Conservation (phyloP, 257 asterid genomes). For the Solanum tarapatanum region DNA sequence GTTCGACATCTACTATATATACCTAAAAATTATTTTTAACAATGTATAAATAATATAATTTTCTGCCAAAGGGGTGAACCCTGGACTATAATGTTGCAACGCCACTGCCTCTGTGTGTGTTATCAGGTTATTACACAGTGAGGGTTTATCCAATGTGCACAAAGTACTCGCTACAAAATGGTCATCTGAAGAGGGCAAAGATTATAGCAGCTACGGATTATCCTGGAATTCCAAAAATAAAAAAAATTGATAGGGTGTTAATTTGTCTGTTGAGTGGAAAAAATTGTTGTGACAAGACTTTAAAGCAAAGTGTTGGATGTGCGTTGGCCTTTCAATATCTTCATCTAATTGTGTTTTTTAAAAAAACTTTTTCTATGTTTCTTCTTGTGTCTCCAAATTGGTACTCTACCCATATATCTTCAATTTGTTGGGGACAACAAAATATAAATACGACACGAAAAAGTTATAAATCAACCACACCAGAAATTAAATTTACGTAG, state of each 20-base stretch:
- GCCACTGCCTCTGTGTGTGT: background rate
- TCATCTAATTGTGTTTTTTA: background rate
- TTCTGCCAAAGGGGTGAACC: accelerated
- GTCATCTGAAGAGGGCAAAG: accelerated
- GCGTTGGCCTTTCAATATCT: conserved; percentile 2
- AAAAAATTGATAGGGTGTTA: background rate
- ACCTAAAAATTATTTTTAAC: too few relatives aligned
- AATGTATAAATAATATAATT: too few relatives aligned
- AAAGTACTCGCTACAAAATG: too few relatives aligned
- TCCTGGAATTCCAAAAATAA: accelerated
- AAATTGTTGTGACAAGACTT: background rate
- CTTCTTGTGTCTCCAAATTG: background rate
- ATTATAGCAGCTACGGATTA: too few relatives aligned
- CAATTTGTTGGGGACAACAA: background rate
- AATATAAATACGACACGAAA: background rate
- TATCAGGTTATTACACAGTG: background rate
- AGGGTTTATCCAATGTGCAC: background rate
- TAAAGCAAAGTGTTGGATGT: background rate
- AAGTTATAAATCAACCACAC: background rate
- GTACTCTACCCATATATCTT: background rate
- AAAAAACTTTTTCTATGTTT: background rate
- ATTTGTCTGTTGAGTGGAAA: background rate
- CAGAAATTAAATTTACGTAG: background rate
- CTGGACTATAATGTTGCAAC: background rate
- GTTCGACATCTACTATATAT: too few relatives aligned